Percentiles rank a stretch among this genome's conserved stretches.
These are phyloP conservation scores for Sarcocystis neurona DNA, from an alignment of 169 alveolate genomes.

Conservation along the genomic window DNA sequence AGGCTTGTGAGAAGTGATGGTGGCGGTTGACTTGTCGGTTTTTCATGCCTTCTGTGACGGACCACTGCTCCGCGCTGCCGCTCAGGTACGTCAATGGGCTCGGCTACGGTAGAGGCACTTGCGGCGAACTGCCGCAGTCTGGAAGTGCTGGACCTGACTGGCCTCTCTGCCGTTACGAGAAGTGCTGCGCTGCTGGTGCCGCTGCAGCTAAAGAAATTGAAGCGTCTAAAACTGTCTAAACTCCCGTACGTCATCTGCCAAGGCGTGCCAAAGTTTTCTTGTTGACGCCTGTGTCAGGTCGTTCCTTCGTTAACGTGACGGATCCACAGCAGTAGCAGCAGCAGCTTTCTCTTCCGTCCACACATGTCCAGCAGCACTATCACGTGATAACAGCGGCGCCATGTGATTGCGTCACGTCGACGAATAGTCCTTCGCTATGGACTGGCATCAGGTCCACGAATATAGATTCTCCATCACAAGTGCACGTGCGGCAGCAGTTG, in stretches of 20 bases:
- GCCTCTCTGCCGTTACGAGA: background rate
- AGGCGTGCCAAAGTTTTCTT: background rate
- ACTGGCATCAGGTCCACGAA: too few species aligned
- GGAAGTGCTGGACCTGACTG: constrained; percentile 51
- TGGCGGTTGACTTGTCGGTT: too few species aligned
- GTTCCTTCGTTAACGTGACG: background rate
- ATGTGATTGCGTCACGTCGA: background rate
- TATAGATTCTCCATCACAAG: too few species aligned
- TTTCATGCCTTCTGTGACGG: background rate
- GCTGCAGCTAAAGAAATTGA: background rate
- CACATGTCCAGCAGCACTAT: background rate
- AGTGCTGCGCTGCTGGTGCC: constrained; percentile 4
- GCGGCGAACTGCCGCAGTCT: constrained; percentile 60
- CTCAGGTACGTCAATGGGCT: constrained; percentile 53
- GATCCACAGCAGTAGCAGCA: background rate
- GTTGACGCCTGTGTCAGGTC: background rate
- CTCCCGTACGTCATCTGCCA: background rate
- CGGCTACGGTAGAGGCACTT: constrained; percentile 51
- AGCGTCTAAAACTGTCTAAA: constrained; percentile 9
- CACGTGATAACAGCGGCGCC: background rate
- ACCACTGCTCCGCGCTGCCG: background rate
- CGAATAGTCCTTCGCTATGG: background rate
- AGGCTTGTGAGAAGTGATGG: too few species aligned
- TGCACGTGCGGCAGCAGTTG: too few species aligned
- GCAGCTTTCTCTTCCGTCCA: background rate